phyloP scores from a whole-genome alignment of 225 moss, liverwort and hornwort genomes.

The Bryoerythrophyllum caledonicum region DNA sequence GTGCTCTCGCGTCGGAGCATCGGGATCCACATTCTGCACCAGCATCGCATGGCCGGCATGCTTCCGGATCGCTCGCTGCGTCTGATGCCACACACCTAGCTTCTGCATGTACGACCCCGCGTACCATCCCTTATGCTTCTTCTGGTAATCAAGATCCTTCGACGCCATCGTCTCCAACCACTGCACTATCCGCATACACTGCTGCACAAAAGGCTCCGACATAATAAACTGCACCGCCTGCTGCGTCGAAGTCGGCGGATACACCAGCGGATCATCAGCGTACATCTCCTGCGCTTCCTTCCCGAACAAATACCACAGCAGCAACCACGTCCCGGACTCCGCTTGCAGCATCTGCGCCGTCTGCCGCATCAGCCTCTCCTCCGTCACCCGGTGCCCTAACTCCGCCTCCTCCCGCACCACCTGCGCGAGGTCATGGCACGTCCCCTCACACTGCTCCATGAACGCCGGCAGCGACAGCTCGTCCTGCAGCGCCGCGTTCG shows the following conservation, averaged over 20 bases:
- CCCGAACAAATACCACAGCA: slow-evolving; percentile 91
- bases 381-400: slow-evolving; percentile 89
- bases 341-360: slow-evolving; percentile 90
- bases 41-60: slow-evolving; percentile 63
- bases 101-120: slow-evolving; percentile 95
- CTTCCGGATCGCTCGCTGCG: slow-evolving; percentile 81
- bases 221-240: slow-evolving; percentile 84
- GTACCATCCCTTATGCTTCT: slow-evolving; percentile 98
- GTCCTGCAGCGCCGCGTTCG: slow-evolving; percentile 52
- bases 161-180: slow-evolving; percentile 89
- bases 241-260: slow-evolving; percentile 84
- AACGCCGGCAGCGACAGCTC: slow-evolving; percentile 54
- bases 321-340: slow-evolving; percentile 92
- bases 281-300: slow-evolving; percentile 79
- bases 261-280: slow-evolving; percentile 67
- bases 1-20: slow-evolving; percentile 85
- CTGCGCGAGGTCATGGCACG: slow-evolving; percentile 52
- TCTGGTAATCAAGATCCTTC: slow-evolving; percentile 91
- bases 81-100: slow-evolving; percentile 95
- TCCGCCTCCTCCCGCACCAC: slow-evolving; percentile 82
- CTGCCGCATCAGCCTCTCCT: slow-evolving; percentile 95
- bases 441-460: slow-evolving; percentile 54
- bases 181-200: slow-evolving; percentile 90
- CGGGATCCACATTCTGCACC: slow-evolving; percentile 81
- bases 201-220: slow-evolving; percentile 71